Base-by-base conservation (phyloP, 805 yeast genomes). In the Ogataea paraovalis region DNA sequence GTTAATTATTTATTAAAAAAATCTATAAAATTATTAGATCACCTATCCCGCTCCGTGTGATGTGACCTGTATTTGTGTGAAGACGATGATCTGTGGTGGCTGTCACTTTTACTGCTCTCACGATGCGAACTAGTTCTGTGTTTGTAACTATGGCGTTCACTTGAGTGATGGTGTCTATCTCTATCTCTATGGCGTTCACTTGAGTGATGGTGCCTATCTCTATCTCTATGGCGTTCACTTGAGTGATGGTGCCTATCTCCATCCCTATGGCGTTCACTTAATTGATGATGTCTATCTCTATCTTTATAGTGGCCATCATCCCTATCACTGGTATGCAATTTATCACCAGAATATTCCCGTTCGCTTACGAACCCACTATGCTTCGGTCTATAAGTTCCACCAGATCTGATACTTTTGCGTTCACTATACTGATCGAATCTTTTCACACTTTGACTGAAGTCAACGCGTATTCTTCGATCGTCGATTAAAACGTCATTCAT, bases 401-500 rank as follows among this genome's bases (percentile, higher is more conserved):
- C n/a, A n/a, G n/a, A n/a, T n/a, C n/a, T n/a, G n/a, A n/a, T 16
- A 16, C 5, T 30, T 4, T 12, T 12, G 7, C 34, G 34, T 14
- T 30, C 34, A 10, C 32, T 21, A 36, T 28, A 43, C 5, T 23
- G 22, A 13, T 28, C 32, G 12, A n/a, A 20, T 14, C 42, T 49
- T 19, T 51, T 46, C 8, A 74, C 72, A 60, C 82, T 74, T 58
- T 83, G 90, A 49, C 83, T 75, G 67, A 83, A 83, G 60, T 83
- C 89, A 39, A 83, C 85, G 49, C 79, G 79, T 20, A 84, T 75
- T 46, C 85, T 68, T 38, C 76, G 60, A 47, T 83, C 89, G 58
- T 83, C 90, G 34, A 83, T 80, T 40, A 82, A 57, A 3, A 79
- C 83, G 14, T 75, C 76, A 37, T 81, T 79, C 80, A 83, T 78